phyloP scores from a whole-genome alignment of 129 eudicot genomes.

The Lactuca sativa region DNA sequence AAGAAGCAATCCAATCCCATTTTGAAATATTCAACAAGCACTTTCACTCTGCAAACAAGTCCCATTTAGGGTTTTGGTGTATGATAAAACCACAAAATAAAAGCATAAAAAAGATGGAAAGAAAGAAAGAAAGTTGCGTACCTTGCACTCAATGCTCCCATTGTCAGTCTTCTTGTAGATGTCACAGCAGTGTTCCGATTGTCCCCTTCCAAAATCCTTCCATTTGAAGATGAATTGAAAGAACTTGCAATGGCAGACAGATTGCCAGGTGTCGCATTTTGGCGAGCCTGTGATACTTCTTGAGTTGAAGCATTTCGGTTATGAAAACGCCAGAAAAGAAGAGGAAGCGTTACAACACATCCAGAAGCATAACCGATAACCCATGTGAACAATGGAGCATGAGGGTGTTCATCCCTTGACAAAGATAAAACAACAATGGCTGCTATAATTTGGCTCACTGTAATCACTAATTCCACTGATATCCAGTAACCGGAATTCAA shows the following conservation, averaged over 20 bases:
- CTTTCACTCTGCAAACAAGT: constrained; percentile 55
- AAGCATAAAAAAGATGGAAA: neutral
- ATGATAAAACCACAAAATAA: neutral
- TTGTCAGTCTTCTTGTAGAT: constrained; percentile 46
- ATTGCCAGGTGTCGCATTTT: constrained; percentile 41
- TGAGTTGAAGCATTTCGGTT: constrained; percentile 73
- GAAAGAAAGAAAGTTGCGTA: constrained; percentile 12
- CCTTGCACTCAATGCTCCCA: constrained; percentile 55
- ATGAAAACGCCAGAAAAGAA: constrained; percentile 85
- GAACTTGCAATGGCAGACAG: constrained; percentile 39
- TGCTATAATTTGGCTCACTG: constrained; percentile 88
- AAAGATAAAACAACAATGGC: constrained; percentile 73
- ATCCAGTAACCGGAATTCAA: constrained; percentile 93
- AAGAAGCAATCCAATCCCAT: constrained; percentile 97
- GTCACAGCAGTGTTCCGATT: constrained; percentile 37
- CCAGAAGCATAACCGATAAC: constrained; percentile 94
- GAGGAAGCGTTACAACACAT: constrained; percentile 88
- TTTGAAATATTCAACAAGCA: constrained; percentile 74
- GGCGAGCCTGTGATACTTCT: constrained; percentile 58
- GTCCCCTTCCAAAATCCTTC: constrained; percentile 53
- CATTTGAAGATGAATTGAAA: constrained; percentile 45
- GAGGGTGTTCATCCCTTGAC: constrained; percentile 79
- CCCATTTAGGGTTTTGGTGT: neutral
- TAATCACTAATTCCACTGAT: constrained; percentile 75
- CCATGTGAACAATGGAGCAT: constrained; percentile 82